Evolutionary conservation across 345 rosid genomes (phyloP).

Genomic region (Salix viminalis): DNA sequence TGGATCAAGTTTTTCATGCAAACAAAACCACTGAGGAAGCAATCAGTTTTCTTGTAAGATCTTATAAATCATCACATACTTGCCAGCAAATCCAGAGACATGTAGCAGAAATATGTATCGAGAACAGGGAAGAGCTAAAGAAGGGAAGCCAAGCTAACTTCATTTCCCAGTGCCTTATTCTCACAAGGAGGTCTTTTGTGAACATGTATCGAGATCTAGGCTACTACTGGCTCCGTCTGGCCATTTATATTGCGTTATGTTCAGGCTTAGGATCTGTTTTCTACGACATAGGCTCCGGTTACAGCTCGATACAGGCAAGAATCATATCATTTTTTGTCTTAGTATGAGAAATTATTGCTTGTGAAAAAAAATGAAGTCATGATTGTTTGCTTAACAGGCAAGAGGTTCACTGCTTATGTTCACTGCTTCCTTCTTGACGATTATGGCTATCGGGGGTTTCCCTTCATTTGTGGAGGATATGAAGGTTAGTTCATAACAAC

Average conservation of each 20-base stretch:
- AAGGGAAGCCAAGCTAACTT: slow-evolving; percentile 3
- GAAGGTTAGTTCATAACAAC: slow-evolving; percentile 29
- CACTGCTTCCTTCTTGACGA: slow-evolving; percentile 41
- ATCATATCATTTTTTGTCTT: no score
- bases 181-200: slow-evolving; percentile 10
- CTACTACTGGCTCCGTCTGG: slow-evolving; percentile 65
- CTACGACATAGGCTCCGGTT: background rate
- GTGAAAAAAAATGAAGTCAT: background rate
- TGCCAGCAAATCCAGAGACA: background rate
- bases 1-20: slow-evolving; percentile 7
- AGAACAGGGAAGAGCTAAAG: slow-evolving; percentile 2
- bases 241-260: slow-evolving; percentile 37
- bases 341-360: no score
- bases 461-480: slow-evolving; percentile 59
- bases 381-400: slow-evolving; percentile 23
- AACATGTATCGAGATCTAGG: no score
- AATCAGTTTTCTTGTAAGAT: background rate
- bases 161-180: slow-evolving; percentile 4
- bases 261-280: slow-evolving; percentile 8
- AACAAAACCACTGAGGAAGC: slow-evolving; percentile 5
- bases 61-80: slow-evolving; percentile 10
- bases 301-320: slow-evolving; percentile 20
- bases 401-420: slow-evolving; percentile 45
- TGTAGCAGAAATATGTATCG: background rate
- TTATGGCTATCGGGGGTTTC: slow-evolving; percentile 51